These are phyloP conservation scores for Wallacemonas sp. DNA, from an alignment of 208 protist species.

Conservation along the genomic window DNA sequence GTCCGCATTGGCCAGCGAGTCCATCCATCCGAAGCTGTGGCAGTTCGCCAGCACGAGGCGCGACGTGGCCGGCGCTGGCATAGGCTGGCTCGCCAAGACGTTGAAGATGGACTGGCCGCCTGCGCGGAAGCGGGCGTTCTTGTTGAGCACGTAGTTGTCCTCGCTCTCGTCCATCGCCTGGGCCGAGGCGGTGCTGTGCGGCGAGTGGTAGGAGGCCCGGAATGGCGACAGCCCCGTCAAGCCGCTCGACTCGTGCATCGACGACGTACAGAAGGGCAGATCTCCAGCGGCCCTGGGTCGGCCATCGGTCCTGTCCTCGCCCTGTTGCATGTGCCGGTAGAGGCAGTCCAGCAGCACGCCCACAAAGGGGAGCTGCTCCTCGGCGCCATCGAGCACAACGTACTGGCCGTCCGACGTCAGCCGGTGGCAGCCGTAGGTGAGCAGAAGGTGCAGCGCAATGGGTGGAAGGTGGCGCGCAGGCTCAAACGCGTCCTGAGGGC, in stretches of 20 bases:
- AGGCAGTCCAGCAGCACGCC: constrained; percentile 48
- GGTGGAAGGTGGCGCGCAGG: constrained; percentile 44
- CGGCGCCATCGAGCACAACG: constrained; percentile 50
- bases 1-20: constrained; percentile 44
- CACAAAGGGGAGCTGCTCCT: constrained; percentile 61
- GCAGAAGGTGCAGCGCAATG: constrained; percentile 52
- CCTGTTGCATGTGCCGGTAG: constrained; percentile 7
- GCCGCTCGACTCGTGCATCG: too few relatives aligned
- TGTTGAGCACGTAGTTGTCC: too few relatives aligned
- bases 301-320: too few relatives aligned
- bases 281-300: too few relatives aligned
- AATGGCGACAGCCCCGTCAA: background rate
- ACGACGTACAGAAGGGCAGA: too few relatives aligned
- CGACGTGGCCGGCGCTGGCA: constrained; percentile 22
- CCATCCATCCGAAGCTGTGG: constrained; percentile 63
- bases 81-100: background rate
- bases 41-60: constrained; percentile 68
- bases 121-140: too few relatives aligned
- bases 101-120: too few relatives aligned
- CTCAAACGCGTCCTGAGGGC: constrained; percentile 68
- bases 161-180: background rate
- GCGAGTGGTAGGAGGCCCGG: background rate
- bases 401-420: constrained; percentile 46
- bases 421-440: constrained; percentile 52
- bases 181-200: background rate